Base-by-base conservation (phyloP, 148 eudicot species). In the Salicornia ramosissima region DNA sequence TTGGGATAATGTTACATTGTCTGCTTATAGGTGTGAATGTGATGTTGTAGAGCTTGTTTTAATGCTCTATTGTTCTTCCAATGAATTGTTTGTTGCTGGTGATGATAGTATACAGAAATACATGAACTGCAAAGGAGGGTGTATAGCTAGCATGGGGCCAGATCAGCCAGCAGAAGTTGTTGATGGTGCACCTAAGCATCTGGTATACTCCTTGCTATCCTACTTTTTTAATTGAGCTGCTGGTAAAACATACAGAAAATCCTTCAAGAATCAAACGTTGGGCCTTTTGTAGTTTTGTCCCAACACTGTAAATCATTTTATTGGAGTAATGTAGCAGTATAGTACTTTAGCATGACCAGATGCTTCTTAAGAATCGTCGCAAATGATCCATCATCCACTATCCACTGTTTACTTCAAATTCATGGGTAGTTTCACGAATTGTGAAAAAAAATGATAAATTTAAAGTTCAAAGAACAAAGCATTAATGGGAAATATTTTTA, bases 81-180 rank as follows among this genome's bases (percentile, higher is more conserved):
- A 2, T 25, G 34, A 39, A 50, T 69, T 14, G 31, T 64, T n/a
- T 52, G 19, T 63, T 53, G 29, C 71, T 34, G 71, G 64, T 49
- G 43, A 66, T 55, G 65, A 70, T 67, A 92, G 97, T 51, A 80
- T 94, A 83, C 88, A 88, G 85, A 94, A 90, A 66, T 82, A 85
- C 70, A 77, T 94, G 89, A 83, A 75, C 70, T 94, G 98, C 82
- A 88, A 80, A 78, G 97, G 97, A 75, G 87, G 83, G 36, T 94
- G 98, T 77, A 75, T 94, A 82, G 86, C 88, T 28, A 90, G 97
- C 82, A 64, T 87, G 60, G 97, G 98, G 36, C 78, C 92, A 50
- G 98, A 94, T 81, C 98, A 94, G 77, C 98, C 98, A 28, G 98
- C 98, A 75, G 98, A 94, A 84, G 98, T 94, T 66, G 92, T 80